Conservation (phyloP, 1,284 basidiomycete genomes). For the Caloboletus firmus region DNA sequence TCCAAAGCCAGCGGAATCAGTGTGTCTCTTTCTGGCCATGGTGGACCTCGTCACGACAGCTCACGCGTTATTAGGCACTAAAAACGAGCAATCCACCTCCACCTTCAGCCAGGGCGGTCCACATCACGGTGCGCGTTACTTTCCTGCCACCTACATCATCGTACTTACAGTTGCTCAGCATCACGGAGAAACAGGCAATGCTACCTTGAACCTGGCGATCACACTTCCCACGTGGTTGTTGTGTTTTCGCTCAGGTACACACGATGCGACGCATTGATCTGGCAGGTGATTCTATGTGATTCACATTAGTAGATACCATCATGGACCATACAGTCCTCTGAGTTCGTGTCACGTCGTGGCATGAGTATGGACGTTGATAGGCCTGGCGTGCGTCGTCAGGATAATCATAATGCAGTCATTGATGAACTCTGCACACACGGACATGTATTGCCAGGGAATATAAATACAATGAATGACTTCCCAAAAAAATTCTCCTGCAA, state of each 20-base stretch:
- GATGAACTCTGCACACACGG: background rate
- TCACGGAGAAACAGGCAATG: background rate
- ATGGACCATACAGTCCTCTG: background rate
- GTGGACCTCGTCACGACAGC: background rate
- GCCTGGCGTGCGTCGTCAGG: background rate
- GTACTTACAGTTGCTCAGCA: background rate
- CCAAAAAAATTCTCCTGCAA: too few relatives aligned
- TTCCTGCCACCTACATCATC: background rate
- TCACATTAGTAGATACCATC: background rate
- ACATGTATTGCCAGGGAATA: too few relatives aligned
- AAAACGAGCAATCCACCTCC: background rate
- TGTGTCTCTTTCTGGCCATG: background rate
- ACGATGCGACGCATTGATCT: background rate
- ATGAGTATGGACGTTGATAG: background rate
- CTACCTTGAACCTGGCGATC: background rate
- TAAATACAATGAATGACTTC: too few relatives aligned
- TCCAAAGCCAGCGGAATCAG: rapidly evolving
- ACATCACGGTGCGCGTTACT: background rate
- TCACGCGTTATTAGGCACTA: background rate
- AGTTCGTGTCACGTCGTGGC: background rate
- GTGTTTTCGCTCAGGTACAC: background rate
- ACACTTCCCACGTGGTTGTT: background rate
- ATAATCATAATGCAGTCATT: background rate
- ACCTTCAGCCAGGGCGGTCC: background rate
- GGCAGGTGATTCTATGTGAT: background rate